Conservation (phyloP, 2,329 filamentous ascomycete genomes). For the Aspergillus pseudoglaucus region DNA sequence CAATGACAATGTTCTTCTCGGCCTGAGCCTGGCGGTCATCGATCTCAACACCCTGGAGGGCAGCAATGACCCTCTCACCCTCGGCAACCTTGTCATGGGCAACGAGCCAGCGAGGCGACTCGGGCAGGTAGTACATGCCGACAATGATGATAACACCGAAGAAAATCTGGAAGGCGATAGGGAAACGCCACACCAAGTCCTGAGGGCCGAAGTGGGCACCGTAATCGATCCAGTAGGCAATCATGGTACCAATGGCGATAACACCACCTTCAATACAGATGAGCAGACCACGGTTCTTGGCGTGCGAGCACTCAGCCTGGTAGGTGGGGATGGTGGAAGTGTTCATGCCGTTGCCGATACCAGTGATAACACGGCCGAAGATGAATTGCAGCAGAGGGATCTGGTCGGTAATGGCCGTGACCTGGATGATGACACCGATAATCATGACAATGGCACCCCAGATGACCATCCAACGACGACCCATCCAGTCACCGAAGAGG, state of each 20-base stretch:
- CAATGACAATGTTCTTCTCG: slow-evolving; percentile 1
- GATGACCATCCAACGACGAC: slow-evolving; percentile 1
- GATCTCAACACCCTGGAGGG: slow-evolving; percentile 36
- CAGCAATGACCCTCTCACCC: slow-evolving; percentile 40
- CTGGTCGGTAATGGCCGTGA: neutral
- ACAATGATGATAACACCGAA: slow-evolving; percentile 34
- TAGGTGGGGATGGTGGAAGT: slow-evolving; percentile 44
- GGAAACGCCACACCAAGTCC: slow-evolving; percentile 38
- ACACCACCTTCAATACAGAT: slow-evolving; percentile 1
- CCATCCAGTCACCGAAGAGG: neutral
- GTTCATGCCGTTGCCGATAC: slow-evolving; percentile 46
- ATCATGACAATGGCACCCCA: slow-evolving; percentile 1
- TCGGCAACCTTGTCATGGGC: slow-evolving; percentile 33
- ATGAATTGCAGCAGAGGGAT: slow-evolving; percentile 38
- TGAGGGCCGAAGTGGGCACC: slow-evolving; percentile 20
- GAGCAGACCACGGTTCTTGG: slow-evolving; percentile 1
- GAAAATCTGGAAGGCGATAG: slow-evolving; percentile 41
- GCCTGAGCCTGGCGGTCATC: slow-evolving; percentile 10
- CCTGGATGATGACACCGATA: slow-evolving; percentile 1
- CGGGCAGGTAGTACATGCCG: slow-evolving; percentile 30
- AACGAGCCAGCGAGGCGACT: slow-evolving; percentile 34
- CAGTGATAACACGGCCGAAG: slow-evolving; percentile 41
- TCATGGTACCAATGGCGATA: slow-evolving; percentile 21
- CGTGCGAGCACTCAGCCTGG: slow-evolving; percentile 31
- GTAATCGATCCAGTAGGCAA: slow-evolving; percentile 42